Base-by-base conservation (phyloP, 257 asterid genomes). In the Paulownia fortunei region DNA sequence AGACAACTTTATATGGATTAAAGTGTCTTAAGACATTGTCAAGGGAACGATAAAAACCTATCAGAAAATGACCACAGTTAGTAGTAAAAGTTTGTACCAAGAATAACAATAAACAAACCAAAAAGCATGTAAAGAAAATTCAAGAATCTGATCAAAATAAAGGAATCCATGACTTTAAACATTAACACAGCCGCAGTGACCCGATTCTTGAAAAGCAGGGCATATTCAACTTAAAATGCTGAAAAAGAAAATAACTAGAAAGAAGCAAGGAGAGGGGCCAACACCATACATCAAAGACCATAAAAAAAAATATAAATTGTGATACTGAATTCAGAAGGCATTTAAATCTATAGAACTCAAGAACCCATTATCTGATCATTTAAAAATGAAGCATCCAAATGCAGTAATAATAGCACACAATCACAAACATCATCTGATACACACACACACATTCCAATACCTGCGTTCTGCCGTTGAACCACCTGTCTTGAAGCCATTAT, bases 401-500 rank as follows among this genome's bases (percentile, higher is more conserved):
- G 21, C 15, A 8, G 15, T 55, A 2, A 21, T 4, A 23, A 55
- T 6, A 0, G 32, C 4, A 55, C 32, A 55, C 36, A n/a, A 30
- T 30, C 36, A 30, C 4, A n/a, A n/a, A n/a, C n/a, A n/a, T n/a
- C n/a, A n/a, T n/a, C n/a, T n/a, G n/a, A n/a, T 1, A 56, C 64
- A 13, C 64, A 26, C 34, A 26, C 36, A 21, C 64, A 26, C 64
- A 56, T 56, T 61, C 12, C 21, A 5, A 30, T 71, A 81, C 85
- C 81, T 27, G 41, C 23, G 11, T 72, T 77, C 18, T 70, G 59
- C 26, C 72, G 82, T 71, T 81, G 82, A 77, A 64, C 60, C 30
- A 65, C 60, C 37, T 12, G 76, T 64, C 72, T 81, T 65, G 85
- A 81, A 63, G 82, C 82, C 85, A 81, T 81, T 23, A 42, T 32